phyloP scores from a whole-genome alignment of 805 yeast species.

The Candida palmyrensis region DNA sequence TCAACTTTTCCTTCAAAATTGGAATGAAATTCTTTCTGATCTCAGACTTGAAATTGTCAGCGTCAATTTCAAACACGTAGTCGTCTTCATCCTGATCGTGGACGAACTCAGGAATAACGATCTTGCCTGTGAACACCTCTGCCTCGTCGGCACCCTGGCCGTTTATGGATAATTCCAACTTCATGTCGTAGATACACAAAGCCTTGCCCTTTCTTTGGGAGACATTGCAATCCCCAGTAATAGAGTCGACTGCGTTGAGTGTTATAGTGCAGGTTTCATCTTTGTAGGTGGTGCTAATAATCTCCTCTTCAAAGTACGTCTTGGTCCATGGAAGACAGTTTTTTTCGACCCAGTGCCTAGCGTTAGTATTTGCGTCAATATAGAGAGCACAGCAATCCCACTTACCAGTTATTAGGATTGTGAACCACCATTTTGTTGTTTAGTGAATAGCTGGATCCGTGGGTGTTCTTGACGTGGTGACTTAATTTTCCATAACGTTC shows the following conservation, averaged over 20 bases:
- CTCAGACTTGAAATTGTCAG: slow-evolving; percentile 32
- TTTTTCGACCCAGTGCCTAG: slow-evolving; percentile 66
- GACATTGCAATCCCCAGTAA: slow-evolving; percentile 73
- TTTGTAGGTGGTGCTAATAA: slow-evolving; percentile 24
- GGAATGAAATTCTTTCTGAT: slow-evolving; percentile 52
- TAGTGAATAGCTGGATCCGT: background rate
- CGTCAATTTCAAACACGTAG: slow-evolving; percentile 44
- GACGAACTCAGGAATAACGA: slow-evolving; percentile 61
- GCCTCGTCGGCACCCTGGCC: slow-evolving; percentile 32
- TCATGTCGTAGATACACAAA: slow-evolving; percentile 67
- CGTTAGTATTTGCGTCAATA: background rate
- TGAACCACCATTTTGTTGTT: slow-evolving; percentile 51
- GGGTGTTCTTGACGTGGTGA: background rate
- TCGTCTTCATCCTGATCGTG: slow-evolving; percentile 74
- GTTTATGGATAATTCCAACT: slow-evolving; percentile 42
- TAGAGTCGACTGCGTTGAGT: slow-evolving; percentile 37
- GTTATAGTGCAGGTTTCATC: slow-evolving; percentile 18
- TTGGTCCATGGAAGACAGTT: slow-evolving; percentile 64
- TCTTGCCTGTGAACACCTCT: slow-evolving; percentile 39
- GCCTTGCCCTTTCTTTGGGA: slow-evolving; percentile 82
- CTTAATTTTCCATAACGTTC: slow-evolving; percentile 4
- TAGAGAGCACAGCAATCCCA: slow-evolving; percentile 8
- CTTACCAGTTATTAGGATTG: slow-evolving; percentile 66
- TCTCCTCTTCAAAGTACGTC: slow-evolving; percentile 39
- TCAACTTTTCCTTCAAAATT: slow-evolving; percentile 39